Evolutionary conservation across 257 asterid genomes (phyloP), one percentile per base, ranked within the genome.

Genomic region (Agastache rugosa): DNA sequence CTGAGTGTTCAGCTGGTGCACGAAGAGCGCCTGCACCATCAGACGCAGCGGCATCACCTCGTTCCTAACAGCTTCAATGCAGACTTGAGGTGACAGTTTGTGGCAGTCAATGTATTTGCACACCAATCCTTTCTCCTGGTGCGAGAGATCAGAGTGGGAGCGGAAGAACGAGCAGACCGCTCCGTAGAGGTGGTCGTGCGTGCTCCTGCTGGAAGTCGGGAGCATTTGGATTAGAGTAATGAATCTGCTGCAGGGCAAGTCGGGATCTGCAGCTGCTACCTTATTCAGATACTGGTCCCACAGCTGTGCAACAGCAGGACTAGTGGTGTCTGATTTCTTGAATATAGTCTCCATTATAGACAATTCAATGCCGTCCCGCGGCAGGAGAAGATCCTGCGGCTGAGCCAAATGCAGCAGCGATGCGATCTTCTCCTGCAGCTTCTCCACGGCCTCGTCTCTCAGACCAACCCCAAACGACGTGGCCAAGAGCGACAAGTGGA

Each of bases 21-120:
- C 90, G 27, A 86, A 87, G 56, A 91, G 92, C 2, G 93, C 97
- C 75, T 87, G 97, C 67, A 91, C 90, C 54, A 91, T 85, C 22
- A 91, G 85, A 50, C 92, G 73, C 71, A 91, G 73, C 2, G 96
- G 97, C 96, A 89, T 91, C 71, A 74, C 61, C 59, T 89, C 92
- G 68, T 91, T 89, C 48, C 89, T 90, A 9, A 91, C 93, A 2
- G 92, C 97, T 79, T 84, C 91, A 12, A 87, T 78, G 81, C 96
- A 87, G 4, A 82, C 82, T 53, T 85, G 77, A 61, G 82, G 91
- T 6, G 97, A 89, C 51, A 91, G 87, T 77, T 84, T 91, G 78
- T 82, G 90, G 87, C 97, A 89, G 77, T 84, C 81, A 60, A 91
- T 89, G 77, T 86, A 80, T 63, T 86, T 87, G 87, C 97, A 89